Evolutionary conservation across 164 flowering plant species (phyloP), one percentile per base, ranked within the genome.

Genomic region (Echeveria elegans): DNA sequence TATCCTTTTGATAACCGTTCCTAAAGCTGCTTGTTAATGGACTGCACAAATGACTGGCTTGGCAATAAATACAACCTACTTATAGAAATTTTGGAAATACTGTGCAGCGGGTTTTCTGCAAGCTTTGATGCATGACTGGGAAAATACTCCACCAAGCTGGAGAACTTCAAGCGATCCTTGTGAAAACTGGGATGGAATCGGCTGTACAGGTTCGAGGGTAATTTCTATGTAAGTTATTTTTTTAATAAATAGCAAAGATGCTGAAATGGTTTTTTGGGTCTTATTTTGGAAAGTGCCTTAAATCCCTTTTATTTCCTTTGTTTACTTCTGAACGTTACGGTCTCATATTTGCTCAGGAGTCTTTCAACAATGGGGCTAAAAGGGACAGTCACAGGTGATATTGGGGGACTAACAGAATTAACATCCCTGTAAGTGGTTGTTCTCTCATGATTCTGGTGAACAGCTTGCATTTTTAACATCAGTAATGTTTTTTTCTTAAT

Each of bases 111-210:
- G 83, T 0, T 82, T 67, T 2, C 85, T 90, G 32, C 77, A 69
- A 36, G 79, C 95, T 21, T 73, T 90, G 68, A 85, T 78, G 75
- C 73, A 72, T 36, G 63, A 67, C 24, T 88, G 92, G 96, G 45
- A 80, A 67, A 82, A 83, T 70, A 78, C 81, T 36, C 98, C 98
- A 15, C 97, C 97, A 23, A 88, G 83, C 70, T 90, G 98, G 98
- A 66, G 48, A 4, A 67, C 65, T 8, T 82, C 94, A 1, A 69
- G 72, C 61, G 98, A 90, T 75, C 97, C 98, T 28, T 90, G 98
- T 71, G 88, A 79, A 24, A 50, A 32, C 14, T 90, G 97, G 98
- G 97, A 89, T 36, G 98, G 98, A 70, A 85, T 94, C 64, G 69
- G 78, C 63, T 94, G 98, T 81, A 79, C 63, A 66, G 70, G 67